phyloP scores from a whole-genome alignment of 192 early-diverging fungal genomes.

The Gryganskiella cystojenkinii region DNA sequence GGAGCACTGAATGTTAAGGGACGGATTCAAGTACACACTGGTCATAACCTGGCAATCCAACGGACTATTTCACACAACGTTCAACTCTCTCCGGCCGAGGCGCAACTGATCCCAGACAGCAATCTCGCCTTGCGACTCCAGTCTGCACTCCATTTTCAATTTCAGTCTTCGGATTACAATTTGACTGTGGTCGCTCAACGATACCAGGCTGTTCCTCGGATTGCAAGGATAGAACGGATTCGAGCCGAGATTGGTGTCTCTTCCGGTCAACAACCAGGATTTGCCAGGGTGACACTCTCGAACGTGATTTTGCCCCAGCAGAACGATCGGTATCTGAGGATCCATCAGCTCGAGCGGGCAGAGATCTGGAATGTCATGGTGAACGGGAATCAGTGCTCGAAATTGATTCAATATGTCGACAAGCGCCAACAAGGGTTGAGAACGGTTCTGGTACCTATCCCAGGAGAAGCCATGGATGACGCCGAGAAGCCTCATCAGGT shows the following conservation, averaged over 20 bases:
- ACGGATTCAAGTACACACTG: conserved; percentile 25
- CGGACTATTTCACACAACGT: conserved; percentile 7
- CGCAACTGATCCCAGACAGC: conserved; percentile 11
- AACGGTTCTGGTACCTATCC: conserved; percentile 39
- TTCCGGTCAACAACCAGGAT: conserved; percentile 38
- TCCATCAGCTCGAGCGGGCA: conserved; percentile 40
- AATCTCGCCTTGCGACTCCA: conserved; percentile 3
- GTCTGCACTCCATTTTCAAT: conserved; percentile 19
- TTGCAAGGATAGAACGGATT: conserved; percentile 45
- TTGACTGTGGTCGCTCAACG: conserved; percentile 32
- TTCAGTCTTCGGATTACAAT: conserved; percentile 21
- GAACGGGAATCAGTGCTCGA: conserved; percentile 36
- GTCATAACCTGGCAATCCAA: conserved; percentile 30
- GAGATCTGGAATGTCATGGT: conserved; percentile 48
- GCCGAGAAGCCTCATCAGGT: conserved; percentile 22
- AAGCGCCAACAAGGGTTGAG: conserved; percentile 9
- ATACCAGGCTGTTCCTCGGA: conserved; percentile 36
- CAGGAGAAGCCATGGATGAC: conserved; percentile 11
- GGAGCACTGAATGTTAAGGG: conserved; percentile 23
- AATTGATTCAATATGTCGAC: conserved; percentile 30
- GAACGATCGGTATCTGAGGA: conserved; percentile 33
- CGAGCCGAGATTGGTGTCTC: conserved; percentile 33
- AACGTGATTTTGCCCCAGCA: conserved; percentile 35
- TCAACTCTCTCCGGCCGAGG: conserved; percentile 6
- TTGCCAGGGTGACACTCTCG: conserved; percentile 22